Base-by-base conservation (phyloP, 441 rosid species). In the Cnidoscolus chayamansa region DNA sequence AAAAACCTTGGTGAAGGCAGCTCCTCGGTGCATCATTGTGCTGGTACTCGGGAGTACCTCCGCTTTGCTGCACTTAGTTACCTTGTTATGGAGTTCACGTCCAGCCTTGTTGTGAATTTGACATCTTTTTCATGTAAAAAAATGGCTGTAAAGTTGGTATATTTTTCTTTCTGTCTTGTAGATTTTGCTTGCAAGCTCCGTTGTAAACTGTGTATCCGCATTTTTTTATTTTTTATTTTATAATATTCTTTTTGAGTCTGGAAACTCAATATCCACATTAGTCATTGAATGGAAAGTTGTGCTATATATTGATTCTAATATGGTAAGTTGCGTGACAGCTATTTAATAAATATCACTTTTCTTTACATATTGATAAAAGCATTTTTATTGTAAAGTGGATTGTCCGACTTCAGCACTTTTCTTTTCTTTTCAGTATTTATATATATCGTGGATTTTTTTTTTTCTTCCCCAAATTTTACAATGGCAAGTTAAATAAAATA, bases 121-220 rank as follows among this genome's bases (percentile, higher is more conserved):
- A 16, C 0, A 30, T 30, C 3, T 45, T 63, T 66, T 32, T 65
- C 17, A 0, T 35, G 25, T 25, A 25, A 25, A 25, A 25, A 25
- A 74, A 77, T 73, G 31, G 48, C 79, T 78, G 84, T 84, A 81
- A 78, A 80, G 67, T 76, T 79, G 67, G 47, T 50, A 9, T 45
- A 35, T 69, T 71, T 64, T 15, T 0, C 4, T 45, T 32, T 63
- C 50, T 16, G 53, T 1, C 43, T 31, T 16, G 16, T 50, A 59
- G 50, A 45, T 56, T 75, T 65, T 54, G 77, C 61, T 74, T 71
- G 74, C 68, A 58, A 73, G 73, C 40, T 77, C 71, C 53, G 10
- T 63, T 56, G 74, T 66, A 76, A 72, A 76, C 16, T 71, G 60
- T 66, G 72, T 47, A 72, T 71, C 31, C 17, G 9, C n/a, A 8